A percentile compares a stretch with the other conserved stretches of the same genome.
These are phyloP conservation scores for Elaeagnus macrophylla DNA, from an alignment of 306 rosid genomes.

Conservation along the genomic window DNA sequence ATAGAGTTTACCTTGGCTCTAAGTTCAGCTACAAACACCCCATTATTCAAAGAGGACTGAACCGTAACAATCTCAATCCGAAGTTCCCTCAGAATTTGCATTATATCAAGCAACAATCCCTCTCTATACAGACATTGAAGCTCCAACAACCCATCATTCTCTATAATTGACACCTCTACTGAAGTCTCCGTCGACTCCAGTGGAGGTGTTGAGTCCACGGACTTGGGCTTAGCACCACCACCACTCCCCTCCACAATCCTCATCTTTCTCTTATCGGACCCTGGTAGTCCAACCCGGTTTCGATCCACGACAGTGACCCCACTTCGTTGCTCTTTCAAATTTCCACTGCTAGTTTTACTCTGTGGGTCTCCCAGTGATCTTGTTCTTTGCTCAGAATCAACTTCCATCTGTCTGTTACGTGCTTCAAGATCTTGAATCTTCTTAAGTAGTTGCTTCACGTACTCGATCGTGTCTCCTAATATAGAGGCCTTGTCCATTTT, in stretches of 20 bases:
- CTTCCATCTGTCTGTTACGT: constrained; percentile 40
- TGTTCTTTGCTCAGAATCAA: constrained; percentile 18
- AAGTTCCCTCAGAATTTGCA: constrained; percentile 58
- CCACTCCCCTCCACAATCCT: constrained; percentile 57
- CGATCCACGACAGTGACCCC: constrained; percentile 15
- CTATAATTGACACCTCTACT: constrained; percentile 83
- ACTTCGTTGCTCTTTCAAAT: constrained; percentile 24
- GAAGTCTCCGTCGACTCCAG: constrained; percentile 23
- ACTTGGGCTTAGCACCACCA: constrained; percentile 29
- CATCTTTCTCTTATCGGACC: constrained; percentile 52
- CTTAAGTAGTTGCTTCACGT: constrained; percentile 59
- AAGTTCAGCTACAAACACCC: constrained; percentile 56
- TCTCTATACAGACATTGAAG: constrained; percentile 61
- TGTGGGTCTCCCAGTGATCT: constrained; percentile 20
- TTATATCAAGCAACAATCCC: constrained; percentile 70
- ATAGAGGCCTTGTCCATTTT: constrained; percentile 95
- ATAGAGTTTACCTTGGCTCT: constrained; percentile 49
- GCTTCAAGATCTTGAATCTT: constrained; percentile 74
- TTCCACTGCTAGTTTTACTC: constrained; percentile 19
- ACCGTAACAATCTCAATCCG: constrained; percentile 65
- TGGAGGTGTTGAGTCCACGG: constrained; percentile 13
- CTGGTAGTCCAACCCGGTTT: background rate
- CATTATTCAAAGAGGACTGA: constrained; percentile 56
- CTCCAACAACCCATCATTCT: constrained; percentile 79
- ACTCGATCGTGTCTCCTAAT: constrained; percentile 87